Conservation (phyloP, 2,329 filamentous ascomycete species). For the Colletotrichum tropicale region DNA sequence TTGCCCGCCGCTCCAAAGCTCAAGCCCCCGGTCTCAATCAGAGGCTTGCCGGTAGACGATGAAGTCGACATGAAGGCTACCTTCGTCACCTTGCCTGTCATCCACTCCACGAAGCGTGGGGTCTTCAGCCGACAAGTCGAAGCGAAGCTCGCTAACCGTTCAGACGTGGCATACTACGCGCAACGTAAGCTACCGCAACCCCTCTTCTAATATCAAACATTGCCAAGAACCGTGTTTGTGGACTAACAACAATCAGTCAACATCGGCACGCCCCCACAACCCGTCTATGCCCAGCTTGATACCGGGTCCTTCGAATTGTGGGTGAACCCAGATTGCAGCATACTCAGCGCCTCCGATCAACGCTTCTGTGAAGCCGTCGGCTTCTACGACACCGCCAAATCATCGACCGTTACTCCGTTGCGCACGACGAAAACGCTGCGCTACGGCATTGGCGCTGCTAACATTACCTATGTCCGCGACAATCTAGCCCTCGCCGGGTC, state of each 20-base stretch:
- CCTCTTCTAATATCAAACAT: neutral
- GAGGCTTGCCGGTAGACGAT: slow-evolving; percentile 11
- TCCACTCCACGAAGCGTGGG: slow-evolving; percentile 31
- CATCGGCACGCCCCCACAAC: slow-evolving; percentile 59
- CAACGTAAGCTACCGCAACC: slow-evolving; percentile 37
- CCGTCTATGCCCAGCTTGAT: slow-evolving; percentile 60
- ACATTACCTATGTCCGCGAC: slow-evolving; percentile 55
- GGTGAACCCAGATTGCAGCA: slow-evolving; percentile 65
- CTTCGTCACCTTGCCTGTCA: slow-evolving; percentile 32
- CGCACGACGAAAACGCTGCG: slow-evolving; percentile 42
- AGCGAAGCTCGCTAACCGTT: slow-evolving; percentile 51
- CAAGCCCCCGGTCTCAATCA: neutral
- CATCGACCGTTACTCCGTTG: slow-evolving; percentile 39
- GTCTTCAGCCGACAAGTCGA: slow-evolving; percentile 47
- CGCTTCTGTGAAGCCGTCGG: slow-evolving; percentile 52
- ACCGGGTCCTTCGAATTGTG: slow-evolving; percentile 66
- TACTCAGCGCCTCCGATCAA: slow-evolving; percentile 43
- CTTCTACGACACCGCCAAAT: slow-evolving; percentile 45
- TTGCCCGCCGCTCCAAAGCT: neutral
- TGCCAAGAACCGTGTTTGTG: neutral
- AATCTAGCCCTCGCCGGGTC: slow-evolving; percentile 46
- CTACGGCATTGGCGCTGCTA: slow-evolving; percentile 57
- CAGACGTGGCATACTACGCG: slow-evolving; percentile 60
- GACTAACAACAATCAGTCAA: slow-evolving; percentile 31
- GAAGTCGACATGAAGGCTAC: slow-evolving; percentile 14